A percentile compares a stretch with the other conserved stretches of the same genome.
phyloP scores from a whole-genome alignment of 2,329 filamentous ascomycete genomes.

The Diatrype stigma region DNA sequence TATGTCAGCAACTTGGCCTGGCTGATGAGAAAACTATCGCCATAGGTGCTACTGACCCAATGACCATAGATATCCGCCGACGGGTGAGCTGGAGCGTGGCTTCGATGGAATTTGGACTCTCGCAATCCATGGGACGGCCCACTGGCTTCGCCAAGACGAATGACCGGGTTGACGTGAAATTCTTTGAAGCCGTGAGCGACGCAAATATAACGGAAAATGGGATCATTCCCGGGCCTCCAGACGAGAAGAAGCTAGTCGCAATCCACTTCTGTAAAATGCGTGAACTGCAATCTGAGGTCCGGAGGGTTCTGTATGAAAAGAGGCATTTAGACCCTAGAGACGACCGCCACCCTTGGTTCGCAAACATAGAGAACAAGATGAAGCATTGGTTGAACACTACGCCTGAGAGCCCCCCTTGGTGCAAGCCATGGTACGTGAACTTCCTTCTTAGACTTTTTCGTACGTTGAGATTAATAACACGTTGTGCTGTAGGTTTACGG shows the following conservation, averaged over 20 bases:
- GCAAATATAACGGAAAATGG: constrained; percentile 75
- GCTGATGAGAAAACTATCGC: constrained; percentile 85
- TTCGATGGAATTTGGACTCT: constrained; percentile 83
- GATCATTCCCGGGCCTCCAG: constrained; percentile 66
- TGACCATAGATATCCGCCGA: constrained; percentile 85
- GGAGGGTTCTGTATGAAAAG: constrained; percentile 79
- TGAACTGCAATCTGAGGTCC: constrained; percentile 80
- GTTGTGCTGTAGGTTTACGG: constrained; percentile 49
- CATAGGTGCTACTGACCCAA: constrained; percentile 58
- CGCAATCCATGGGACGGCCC: constrained; percentile 83
- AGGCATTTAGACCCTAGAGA: constrained; percentile 72
- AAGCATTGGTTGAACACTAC: constrained; percentile 73
- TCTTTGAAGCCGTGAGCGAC: constrained; percentile 80
- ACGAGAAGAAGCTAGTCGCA: constrained; percentile 79
- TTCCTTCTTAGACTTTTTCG: not conserved
- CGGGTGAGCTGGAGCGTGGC: constrained; percentile 84
- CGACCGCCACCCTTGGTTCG: constrained; percentile 84
- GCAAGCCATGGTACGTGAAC: constrained; percentile 68
- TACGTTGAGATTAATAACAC: constrained; percentile 8
- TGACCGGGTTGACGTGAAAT: constrained; percentile 80
- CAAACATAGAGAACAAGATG: constrained; percentile 72
- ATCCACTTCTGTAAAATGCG: constrained; percentile 95
- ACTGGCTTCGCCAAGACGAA: constrained; percentile 77
- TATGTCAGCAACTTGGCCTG: constrained; percentile 84
- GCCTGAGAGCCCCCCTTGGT: constrained; percentile 67